phyloP scores from a whole-genome alignment of 176 grass and related monocot genomes.

The Aegilops bicornis region DNA sequence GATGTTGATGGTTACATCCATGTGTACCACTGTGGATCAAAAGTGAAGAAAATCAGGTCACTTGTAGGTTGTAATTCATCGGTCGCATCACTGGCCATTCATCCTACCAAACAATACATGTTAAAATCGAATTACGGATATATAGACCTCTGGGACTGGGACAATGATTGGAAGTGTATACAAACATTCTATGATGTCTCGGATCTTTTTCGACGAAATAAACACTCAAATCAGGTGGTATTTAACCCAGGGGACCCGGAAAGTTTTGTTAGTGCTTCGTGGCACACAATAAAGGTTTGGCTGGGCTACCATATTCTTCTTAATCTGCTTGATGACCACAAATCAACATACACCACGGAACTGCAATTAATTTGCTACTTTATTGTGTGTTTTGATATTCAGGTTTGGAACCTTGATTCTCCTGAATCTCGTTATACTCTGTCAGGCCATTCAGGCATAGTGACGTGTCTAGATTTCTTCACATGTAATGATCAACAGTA shows the following conservation, averaged over 20 bases:
- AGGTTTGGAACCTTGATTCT: background rate
- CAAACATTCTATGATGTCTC: background rate
- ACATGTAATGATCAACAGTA: background rate
- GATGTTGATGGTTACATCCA: background rate
- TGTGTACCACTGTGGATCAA: background rate
- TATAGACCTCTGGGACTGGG: background rate
- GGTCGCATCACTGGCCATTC: background rate
- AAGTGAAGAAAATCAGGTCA: background rate
- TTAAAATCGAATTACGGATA: rapidly evolving
- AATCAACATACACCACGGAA: background rate
- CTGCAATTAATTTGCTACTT: no score
- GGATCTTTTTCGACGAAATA: no score
- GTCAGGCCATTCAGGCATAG: background rate
- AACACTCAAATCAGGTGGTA: background rate
- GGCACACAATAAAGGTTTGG: background rate
- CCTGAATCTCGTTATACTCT: background rate
- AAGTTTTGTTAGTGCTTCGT: background rate
- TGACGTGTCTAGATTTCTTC: background rate
- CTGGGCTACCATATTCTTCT: background rate
- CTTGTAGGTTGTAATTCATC: no score
- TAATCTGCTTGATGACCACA: background rate
- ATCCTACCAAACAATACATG: background rate
- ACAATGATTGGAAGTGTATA: background rate
- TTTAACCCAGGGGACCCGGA: background rate
- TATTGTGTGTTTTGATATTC: background rate